These are phyloP conservation scores for Pouteria campechiana DNA, from an alignment of 179 eudicot species.

Conservation along the genomic window DNA sequence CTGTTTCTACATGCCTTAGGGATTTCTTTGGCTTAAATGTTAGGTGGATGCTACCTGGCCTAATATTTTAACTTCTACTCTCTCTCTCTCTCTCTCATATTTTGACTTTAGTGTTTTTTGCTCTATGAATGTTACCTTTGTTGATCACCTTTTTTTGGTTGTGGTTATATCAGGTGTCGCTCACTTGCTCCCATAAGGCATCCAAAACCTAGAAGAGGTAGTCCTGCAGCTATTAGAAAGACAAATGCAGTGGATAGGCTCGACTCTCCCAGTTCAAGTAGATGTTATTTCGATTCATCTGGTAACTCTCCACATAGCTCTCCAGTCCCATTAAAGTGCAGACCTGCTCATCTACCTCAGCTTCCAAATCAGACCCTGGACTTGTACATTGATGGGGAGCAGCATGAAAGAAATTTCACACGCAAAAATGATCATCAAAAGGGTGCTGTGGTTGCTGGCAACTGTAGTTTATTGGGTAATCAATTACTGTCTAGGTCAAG, in stretches of 20 bases:
- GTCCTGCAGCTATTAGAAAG: conserved; percentile 12
- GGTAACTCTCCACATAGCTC: conserved; percentile 51
- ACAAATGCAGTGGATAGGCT: conserved; percentile 14
- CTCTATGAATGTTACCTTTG: conserved; percentile 1
- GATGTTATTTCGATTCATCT: conserved; percentile 24
- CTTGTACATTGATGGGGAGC: conserved; percentile 82
- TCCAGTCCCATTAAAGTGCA: too few relatives aligned
- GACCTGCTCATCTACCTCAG: too few relatives aligned
- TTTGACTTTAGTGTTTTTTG: background rate
- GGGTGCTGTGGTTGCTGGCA: conserved; percentile 16
- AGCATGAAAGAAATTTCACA: conserved; percentile 22
- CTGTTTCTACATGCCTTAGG: too few relatives aligned
- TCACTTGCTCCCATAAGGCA: conserved; percentile 58
- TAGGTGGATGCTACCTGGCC: too few relatives aligned
- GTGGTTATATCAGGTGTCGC: conserved; percentile 24
- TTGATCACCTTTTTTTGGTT: too few relatives aligned
- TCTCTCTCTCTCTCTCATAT: too few relatives aligned
- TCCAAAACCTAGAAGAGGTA: conserved; percentile 25
- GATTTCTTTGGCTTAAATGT: too few relatives aligned
- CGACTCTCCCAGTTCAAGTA: conserved; percentile 12
- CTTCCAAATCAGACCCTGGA: conserved; percentile 67
- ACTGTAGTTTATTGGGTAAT: too few relatives aligned
- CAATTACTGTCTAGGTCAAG: too few relatives aligned
- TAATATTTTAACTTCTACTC: too few relatives aligned
- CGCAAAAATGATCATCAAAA: too few relatives aligned